Base-by-base conservation (phyloP, 1,284 basidiomycete species). In the Puccinia novopanici region DNA sequence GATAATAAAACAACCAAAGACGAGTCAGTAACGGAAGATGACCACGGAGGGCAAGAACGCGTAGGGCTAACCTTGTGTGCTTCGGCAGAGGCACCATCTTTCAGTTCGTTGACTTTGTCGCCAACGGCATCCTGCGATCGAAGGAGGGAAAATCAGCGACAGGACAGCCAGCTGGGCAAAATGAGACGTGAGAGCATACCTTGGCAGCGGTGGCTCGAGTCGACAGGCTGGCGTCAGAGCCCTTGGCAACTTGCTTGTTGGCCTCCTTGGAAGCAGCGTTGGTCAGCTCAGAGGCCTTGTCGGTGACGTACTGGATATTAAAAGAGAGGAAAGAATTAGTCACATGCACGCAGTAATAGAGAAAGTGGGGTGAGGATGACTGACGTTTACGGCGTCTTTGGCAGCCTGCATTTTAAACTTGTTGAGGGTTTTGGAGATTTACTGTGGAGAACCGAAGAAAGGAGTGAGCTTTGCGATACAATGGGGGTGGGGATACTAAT, bases 201-300 rank as follows among this genome's bases (percentile, higher is more conserved):
- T 71, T 81, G 59, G 77, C 83, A 48, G 83, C 83, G 5, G 77
- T 59, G 42, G 81, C 78, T 42, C 83, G 82, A 37, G 81, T 82
- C 37, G 80, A 71, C 59, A 84, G 30, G 57, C 80, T 79, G 50
- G 81, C 81, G 76, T 83, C 67, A 50, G 76, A 76, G 81, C 83
- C 81, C 82, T 84, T 83, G 55, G 84, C 83, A 67, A 83, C 79
- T 34, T 82, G 61, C 82, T 83, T 84, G 84, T 84, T 82, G 52
- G 82, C 83, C 75, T 83, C 83, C 80, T 83, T 83, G 55, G 84
- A 84, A 52, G 82, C 80, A 17, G 57, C 54, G 57, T 79, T 61
- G 42, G 48, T 76, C 42, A 79, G 70, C 55, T 75, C 74, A 70
- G 81, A 68, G 80, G 83, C 75, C 57, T 80, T 81, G 75, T 84